Conservation (phyloP, 495 filamentous ascomycete species). For the Baudoinia panamericana region DNA sequence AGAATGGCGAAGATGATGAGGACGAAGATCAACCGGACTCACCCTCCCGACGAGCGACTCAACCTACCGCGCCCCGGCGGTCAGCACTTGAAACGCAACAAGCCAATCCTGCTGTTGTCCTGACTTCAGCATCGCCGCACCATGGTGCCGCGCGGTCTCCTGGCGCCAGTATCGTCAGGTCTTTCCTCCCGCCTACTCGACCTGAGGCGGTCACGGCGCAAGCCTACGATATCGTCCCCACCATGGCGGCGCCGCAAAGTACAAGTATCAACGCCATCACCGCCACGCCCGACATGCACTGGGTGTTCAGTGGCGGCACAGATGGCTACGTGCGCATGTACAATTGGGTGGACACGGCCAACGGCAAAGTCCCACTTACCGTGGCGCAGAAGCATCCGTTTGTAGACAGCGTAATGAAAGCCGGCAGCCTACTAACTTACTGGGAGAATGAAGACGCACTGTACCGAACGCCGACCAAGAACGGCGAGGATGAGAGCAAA, state of each 20-base stretch:
- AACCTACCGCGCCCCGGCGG: constrained; percentile 24
- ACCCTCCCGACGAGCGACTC: constrained; percentile 32
- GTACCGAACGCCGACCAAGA: constrained; percentile 11
- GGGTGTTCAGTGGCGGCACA: constrained; percentile 83
- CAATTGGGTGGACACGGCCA: constrained; percentile 89
- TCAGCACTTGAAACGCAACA: constrained; percentile 14
- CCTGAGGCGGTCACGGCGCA: constrained; percentile 68
- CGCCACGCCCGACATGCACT: constrained; percentile 87
- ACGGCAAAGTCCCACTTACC: constrained; percentile 84
- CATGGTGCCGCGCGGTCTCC: constrained; percentile 26
- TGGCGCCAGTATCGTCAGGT: constrained; percentile 22
- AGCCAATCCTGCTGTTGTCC: constrained; percentile 24
- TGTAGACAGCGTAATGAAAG: constrained; percentile 92
- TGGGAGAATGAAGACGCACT: constrained; percentile 78
- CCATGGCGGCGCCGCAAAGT: constrained; percentile 87
- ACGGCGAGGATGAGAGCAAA: constrained; percentile 38
- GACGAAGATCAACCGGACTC: constrained; percentile 42
- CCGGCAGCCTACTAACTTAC: constrained; percentile 82
- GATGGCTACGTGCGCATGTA: constrained; percentile 94
- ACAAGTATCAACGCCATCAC: constrained; percentile 91
- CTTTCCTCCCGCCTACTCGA: constrained; percentile 54
- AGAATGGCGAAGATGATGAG: constrained; percentile 45
- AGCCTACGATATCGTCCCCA: constrained; percentile 90
- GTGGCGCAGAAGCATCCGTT: constrained; percentile 95
- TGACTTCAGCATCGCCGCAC: constrained; percentile 38